Percentiles rank a stretch among this genome's conserved stretches.
Evolutionary conservation across 2,329 filamentous ascomycete genomes (phyloP).

Genomic region (Emergomyces orientalis): DNA sequence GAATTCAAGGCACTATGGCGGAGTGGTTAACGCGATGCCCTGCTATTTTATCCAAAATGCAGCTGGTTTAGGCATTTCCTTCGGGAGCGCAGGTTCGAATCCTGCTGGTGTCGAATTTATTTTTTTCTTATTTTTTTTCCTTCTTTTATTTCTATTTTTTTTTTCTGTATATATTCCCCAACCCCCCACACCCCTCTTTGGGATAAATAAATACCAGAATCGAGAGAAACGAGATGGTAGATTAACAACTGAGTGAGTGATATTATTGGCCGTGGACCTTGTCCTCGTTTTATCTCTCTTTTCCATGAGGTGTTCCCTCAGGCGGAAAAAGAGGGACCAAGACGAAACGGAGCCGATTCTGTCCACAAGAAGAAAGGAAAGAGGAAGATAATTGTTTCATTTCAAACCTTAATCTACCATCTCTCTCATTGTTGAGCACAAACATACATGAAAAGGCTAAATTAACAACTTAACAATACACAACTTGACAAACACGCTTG

Average conservation of each 20-base stretch:
- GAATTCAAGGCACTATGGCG: background rate
- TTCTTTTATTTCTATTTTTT: background rate
- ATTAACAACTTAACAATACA: background rate
- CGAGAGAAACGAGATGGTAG: background rate
- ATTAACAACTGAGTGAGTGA: too few relatives aligned
- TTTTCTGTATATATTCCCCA: too few relatives aligned
- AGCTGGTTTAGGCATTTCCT: background rate
- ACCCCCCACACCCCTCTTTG: too few relatives aligned
- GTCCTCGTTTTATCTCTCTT: too few relatives aligned
- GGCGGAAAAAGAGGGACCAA: too few relatives aligned
- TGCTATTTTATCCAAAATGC: conserved; percentile 1
- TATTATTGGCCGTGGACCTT: too few relatives aligned
- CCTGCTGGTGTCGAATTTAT: conserved; percentile 4
- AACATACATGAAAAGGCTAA: background rate
- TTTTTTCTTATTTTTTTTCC: background rate
- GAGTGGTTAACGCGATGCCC: conserved; percentile 6
- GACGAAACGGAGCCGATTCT: too few relatives aligned
- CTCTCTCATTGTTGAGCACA: background rate
- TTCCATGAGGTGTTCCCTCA: too few relatives aligned
- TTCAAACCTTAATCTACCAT: too few relatives aligned
- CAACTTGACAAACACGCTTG: too few relatives aligned
- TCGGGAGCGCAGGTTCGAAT: conserved; percentile 7
- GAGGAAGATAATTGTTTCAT: too few relatives aligned
- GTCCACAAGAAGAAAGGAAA: too few relatives aligned
- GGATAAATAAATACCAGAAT: background rate